phyloP scores from a whole-genome alignment of 1,284 basidiomycete species.

The Puccinia novopanici region DNA sequence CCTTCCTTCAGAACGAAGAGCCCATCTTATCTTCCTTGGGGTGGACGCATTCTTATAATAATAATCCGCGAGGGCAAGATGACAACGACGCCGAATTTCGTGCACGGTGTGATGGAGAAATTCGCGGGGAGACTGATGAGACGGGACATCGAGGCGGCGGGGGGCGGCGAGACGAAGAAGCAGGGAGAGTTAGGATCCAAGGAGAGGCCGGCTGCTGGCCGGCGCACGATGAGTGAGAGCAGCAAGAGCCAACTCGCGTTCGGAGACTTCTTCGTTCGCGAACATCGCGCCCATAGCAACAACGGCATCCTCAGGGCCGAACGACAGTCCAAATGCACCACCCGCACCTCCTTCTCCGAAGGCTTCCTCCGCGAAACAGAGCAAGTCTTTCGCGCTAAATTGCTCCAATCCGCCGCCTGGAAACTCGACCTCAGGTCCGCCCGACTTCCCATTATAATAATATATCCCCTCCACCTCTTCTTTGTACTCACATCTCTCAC shows the following conservation, averaged over 20 bases:
- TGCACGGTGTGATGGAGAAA: too few species aligned
- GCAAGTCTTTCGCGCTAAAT: not conserved
- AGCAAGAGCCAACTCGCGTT: not conserved
- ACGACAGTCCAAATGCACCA: not conserved
- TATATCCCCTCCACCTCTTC: not conserved
- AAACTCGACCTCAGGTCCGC: constrained; percentile 7
- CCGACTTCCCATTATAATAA: not conserved
- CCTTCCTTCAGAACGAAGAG: too few species aligned
- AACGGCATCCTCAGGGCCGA: not conserved
- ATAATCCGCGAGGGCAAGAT: too few species aligned
- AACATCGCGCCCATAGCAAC: not conserved
- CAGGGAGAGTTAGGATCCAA: too few species aligned
- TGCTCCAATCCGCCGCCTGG: not conserved
- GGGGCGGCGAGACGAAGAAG: too few species aligned
- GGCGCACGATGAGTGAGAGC: not conserved
- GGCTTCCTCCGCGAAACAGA: not conserved
- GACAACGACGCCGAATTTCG: too few species aligned
- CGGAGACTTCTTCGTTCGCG: constrained; percentile 8
- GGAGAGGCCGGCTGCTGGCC: too few species aligned
- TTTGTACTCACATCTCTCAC: not conserved
- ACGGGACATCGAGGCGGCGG: too few species aligned
- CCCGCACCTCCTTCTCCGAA: not conserved
- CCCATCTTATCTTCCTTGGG: too few species aligned
- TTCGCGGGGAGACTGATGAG: too few species aligned
- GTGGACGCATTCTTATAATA: too few species aligned